Evolutionary conservation across 129 eudicot species (phyloP).

Genomic region (Arctium lappa): DNA sequence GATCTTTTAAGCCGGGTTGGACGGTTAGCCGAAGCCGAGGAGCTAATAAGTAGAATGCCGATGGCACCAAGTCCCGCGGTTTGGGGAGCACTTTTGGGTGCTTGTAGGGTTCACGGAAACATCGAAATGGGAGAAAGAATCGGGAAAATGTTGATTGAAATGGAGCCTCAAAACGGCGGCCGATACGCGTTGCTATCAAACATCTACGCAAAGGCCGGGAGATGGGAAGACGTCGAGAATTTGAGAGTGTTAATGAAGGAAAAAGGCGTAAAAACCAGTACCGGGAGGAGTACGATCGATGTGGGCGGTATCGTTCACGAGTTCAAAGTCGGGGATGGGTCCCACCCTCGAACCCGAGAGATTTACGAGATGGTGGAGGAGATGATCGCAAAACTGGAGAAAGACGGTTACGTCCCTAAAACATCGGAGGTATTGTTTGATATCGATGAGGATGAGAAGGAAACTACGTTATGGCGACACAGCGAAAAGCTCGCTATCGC

Average conservation of each 20-base stretch:
- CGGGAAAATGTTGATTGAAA: constrained; percentile 40
- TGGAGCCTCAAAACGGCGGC: constrained; percentile 62
- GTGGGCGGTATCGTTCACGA: constrained; percentile 46
- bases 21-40: constrained; percentile 46
- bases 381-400: constrained; percentile 30
- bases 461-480: constrained; percentile 47
- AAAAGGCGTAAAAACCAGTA: constrained; percentile 41
- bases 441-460: constrained; percentile 56
- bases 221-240: constrained; percentile 49
- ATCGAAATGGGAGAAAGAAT: constrained; percentile 46
- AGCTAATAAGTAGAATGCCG: constrained; percentile 46
- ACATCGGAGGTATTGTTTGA: constrained; percentile 54
- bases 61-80: constrained; percentile 51
- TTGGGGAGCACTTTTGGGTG: constrained; percentile 61
- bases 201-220: constrained; percentile 64
- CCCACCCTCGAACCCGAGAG: constrained; percentile 48
- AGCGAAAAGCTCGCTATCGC: constrained; percentile 68
- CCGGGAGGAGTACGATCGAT: constrained; percentile 51
- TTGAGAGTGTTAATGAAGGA: constrained; percentile 51
- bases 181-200: constrained; percentile 52
- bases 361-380: constrained; percentile 39
- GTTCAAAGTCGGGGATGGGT: constrained; percentile 50
- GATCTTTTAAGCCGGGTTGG: constrained; percentile 57
- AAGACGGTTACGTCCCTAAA: constrained; percentile 41
- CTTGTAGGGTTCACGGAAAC: constrained; percentile 53